Percentiles rank a stretch among this genome's conserved stretches.
These are phyloP conservation scores for Coemansia sp. DNA, from an alignment of 192 early-diverging fungal species.

Conservation along the genomic window DNA sequence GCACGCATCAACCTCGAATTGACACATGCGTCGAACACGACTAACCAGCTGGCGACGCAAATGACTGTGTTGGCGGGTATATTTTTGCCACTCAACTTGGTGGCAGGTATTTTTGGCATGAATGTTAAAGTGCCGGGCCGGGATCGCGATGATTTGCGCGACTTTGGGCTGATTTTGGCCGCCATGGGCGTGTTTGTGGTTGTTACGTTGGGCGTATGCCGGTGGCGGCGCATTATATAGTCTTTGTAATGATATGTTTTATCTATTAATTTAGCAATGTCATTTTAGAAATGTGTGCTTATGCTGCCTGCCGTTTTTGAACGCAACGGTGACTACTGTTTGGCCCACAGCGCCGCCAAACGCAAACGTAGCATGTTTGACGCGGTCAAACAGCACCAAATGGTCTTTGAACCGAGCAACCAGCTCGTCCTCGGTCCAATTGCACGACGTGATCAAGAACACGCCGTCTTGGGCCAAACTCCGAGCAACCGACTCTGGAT, in stretches of 20 bases:
- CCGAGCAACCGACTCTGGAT: slow-evolving; percentile 59
- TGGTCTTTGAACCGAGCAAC: slow-evolving; percentile 50
- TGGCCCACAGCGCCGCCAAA: slow-evolving; percentile 92
- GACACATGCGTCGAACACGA: slow-evolving; percentile 60
- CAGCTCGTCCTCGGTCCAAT: slow-evolving; percentile 90
- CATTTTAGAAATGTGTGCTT: too few species aligned
- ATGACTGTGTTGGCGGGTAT: slow-evolving; percentile 59
- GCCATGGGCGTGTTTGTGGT: slow-evolving; percentile 38
- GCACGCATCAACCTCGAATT: slow-evolving; percentile 84
- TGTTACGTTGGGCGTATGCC: slow-evolving; percentile 31
- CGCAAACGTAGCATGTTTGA: slow-evolving; percentile 80
- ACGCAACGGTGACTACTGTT: slow-evolving; percentile 81
- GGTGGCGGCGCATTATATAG: slow-evolving; percentile 29
- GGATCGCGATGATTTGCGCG: slow-evolving; percentile 47
- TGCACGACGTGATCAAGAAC: slow-evolving; percentile 90
- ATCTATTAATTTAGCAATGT: too few species aligned
- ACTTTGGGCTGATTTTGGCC: slow-evolving; percentile 40
- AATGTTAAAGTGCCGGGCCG: slow-evolving; percentile 71
- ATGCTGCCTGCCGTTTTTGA: slow-evolving; percentile 24
- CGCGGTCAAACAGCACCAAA: slow-evolving; percentile 67
- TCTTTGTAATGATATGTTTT: too few species aligned
- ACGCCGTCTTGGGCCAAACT: slow-evolving; percentile 62
- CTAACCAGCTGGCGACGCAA: slow-evolving; percentile 48
- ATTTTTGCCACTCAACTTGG: slow-evolving; percentile 63
- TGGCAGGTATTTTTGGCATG: slow-evolving; percentile 72